Evolutionary conservation across 2,329 filamentous ascomycete species (phyloP).

Genomic region (Fusarium lateritium): DNA sequence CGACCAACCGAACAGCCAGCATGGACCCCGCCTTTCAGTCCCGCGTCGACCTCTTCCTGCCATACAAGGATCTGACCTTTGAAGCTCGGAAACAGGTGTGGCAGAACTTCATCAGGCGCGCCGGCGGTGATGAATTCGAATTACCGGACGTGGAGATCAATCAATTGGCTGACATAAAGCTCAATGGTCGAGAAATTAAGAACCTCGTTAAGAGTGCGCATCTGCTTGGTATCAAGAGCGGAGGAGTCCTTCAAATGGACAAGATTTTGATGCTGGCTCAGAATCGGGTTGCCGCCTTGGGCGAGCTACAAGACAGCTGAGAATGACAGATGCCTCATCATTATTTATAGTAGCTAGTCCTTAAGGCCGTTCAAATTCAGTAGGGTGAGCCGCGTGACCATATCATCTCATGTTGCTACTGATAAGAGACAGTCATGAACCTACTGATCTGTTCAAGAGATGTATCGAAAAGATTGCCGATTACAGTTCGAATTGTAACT

Average conservation of each 20-base stretch:
- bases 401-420: no score
- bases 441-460: no score
- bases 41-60: slow-evolving; percentile 51
- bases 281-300: slow-evolving; percentile 48
- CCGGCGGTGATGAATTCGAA: slow-evolving; percentile 48
- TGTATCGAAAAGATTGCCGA: no score
- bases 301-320: no score
- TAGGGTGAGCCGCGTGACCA: no score
- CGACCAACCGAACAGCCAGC: slow-evolving; percentile 54
- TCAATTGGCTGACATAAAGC: slow-evolving; percentile 55
- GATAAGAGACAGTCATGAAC: no score
- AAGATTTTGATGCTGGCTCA: slow-evolving; percentile 53
- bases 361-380: no score
- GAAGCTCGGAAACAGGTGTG: slow-evolving; percentile 54
- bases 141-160: slow-evolving; percentile 49
- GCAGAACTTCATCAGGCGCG: slow-evolving; percentile 54
- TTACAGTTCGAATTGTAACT: no score
- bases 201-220: slow-evolving; percentile 60
- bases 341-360: no score
- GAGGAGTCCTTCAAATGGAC: slow-evolving; percentile 49
- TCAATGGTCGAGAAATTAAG: slow-evolving; percentile 66
- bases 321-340: no score
- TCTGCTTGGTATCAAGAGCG: slow-evolving; percentile 53
- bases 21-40: slow-evolving; percentile 58
- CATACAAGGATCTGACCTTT: slow-evolving; percentile 51